phyloP scores from a whole-genome alignment of 805 yeast species.

The Danielia oregonensis region DNA sequence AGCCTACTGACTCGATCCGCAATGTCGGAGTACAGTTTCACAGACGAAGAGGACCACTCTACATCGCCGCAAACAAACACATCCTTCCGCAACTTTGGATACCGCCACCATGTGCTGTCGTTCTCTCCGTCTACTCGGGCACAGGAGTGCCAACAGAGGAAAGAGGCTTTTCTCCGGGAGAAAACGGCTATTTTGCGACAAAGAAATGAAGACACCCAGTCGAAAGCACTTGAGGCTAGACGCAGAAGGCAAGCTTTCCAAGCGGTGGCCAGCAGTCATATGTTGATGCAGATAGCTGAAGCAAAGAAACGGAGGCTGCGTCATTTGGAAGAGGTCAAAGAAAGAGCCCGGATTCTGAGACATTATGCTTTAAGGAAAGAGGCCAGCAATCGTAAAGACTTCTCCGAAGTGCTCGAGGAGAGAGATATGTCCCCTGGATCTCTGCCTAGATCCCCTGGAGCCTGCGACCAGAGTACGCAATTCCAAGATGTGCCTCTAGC shows the following conservation, averaged over 20 bases:
- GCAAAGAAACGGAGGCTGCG: constrained; percentile 1
- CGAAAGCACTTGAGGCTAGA: background rate
- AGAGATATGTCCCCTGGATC: no score
- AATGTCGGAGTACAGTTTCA: no score
- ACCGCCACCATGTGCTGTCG: no score
- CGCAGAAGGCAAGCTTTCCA: background rate
- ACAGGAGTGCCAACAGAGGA: constrained; percentile 1
- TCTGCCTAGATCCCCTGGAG: no score
- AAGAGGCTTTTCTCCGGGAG: background rate
- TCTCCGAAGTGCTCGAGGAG: no score
- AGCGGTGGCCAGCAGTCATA: background rate
- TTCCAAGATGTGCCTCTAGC: background rate
- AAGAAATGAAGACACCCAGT: constrained; percentile 1
- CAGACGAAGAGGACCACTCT: no score
- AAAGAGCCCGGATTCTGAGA: constrained; percentile 1
- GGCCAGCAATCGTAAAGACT: background rate
- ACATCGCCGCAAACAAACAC: no score
- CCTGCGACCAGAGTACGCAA: background rate
- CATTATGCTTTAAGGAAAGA: background rate
- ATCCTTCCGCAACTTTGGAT: no score
- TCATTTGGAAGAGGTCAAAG: constrained; percentile 1
- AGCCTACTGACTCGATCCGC: no score
- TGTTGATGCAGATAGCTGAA: background rate
- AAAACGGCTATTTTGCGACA: background rate
- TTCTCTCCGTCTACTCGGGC: no score